Conservation (phyloP, 108 stramenopile species). For the Pseudonitzschia delicatissima region DNA sequence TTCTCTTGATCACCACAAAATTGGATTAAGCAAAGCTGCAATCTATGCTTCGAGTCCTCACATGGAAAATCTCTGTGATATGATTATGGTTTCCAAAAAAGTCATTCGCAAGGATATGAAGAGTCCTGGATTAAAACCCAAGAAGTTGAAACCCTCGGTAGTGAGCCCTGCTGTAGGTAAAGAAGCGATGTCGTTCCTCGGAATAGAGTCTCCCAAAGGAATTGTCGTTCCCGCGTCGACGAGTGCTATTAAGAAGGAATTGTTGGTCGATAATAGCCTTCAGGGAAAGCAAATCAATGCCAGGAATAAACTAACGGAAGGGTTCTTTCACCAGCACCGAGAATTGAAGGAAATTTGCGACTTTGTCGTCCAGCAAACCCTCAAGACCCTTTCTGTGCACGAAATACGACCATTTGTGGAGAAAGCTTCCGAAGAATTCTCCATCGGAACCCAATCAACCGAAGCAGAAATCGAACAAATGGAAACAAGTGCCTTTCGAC, state of each 20-base stretch:
- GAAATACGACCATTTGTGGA: conserved; percentile 2
- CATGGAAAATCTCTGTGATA: conserved; percentile 54
- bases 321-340: conserved; percentile 82
- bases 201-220: conserved; percentile 5
- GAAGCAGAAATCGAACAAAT: conserved; percentile 10
- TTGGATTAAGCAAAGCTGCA: conserved; percentile 39
- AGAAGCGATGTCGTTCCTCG: neutral
- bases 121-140: conserved; percentile 26
- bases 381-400: conserved; percentile 31
- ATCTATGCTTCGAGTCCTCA: conserved; percentile 44
- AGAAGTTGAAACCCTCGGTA: conserved; percentile 57
- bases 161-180: conserved; percentile 25
- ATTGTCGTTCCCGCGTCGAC: neutral
- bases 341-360: conserved; percentile 65
- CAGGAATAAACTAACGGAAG: conserved; percentile 54
- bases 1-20: conserved; percentile 27
- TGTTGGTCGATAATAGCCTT: neutral
- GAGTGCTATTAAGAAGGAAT: neutral
- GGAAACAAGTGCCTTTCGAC: neutral
- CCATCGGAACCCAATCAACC: neutral
- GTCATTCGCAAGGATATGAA: neutral
- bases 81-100: conserved; percentile 32
- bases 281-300: neutral
- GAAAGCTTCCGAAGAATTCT: conserved; percentile 4
- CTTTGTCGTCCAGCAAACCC: conserved; percentile 42